phyloP scores from a whole-genome alignment of 345 rosid genomes.

The Hypericum perforatum region DNA sequence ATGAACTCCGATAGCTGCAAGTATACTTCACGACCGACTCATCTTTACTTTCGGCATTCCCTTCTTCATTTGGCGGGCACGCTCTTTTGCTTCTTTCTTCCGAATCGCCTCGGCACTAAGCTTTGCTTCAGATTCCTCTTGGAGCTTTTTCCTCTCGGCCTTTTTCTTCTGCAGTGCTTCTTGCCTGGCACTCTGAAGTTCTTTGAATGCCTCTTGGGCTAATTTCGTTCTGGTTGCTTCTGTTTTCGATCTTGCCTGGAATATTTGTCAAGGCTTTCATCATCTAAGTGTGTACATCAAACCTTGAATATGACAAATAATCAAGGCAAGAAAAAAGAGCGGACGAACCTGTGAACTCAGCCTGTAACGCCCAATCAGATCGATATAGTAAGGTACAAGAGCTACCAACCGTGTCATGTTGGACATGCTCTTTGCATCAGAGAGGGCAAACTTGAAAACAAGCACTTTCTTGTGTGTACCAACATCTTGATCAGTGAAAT shows the following conservation, averaged over 20 bases:
- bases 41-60: conserved; percentile 13
- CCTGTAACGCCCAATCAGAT: conserved; percentile 80
- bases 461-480: conserved; percentile 76
- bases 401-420: conserved; percentile 79
- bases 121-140: conserved; percentile 87
- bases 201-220: conserved; percentile 86
- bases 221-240: conserved; percentile 71
- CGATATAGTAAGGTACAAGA: conserved; percentile 83
- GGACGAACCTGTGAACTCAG: conserved; percentile 74
- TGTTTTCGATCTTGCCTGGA: conserved; percentile 75
- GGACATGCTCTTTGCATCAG: conserved; percentile 62
- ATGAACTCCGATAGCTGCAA: no score
- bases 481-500: conserved; percentile 82
- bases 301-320: no score
- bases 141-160: conserved; percentile 61
- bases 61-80: conserved; percentile 77
- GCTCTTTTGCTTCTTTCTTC: conserved; percentile 80
- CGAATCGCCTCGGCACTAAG: conserved; percentile 69
- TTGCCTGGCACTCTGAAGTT: conserved; percentile 81
- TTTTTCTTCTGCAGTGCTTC: conserved; percentile 89
- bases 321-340: background rate
- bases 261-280: no score
- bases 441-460: conserved; percentile 82
- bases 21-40: background rate
- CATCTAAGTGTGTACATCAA: background rate